Conservation (phyloP, 805 yeast species). For the Gaillardinia entomophila region DNA sequence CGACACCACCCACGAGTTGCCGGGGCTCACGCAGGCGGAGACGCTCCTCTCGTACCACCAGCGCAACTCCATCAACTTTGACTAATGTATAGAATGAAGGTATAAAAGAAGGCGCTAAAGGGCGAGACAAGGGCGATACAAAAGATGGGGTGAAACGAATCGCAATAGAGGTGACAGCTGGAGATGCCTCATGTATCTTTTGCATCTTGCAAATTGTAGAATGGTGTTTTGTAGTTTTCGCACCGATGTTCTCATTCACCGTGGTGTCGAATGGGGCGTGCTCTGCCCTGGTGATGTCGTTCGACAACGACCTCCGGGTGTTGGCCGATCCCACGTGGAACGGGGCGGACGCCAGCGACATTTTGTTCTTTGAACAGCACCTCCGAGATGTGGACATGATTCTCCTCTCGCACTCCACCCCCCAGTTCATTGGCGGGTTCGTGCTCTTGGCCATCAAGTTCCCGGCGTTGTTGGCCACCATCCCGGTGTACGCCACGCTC, state of each 20-base stretch:
- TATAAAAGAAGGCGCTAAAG: no score
- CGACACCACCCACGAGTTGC: conserved; percentile 41
- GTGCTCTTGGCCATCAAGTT: conserved; percentile 56
- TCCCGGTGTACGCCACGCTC: conserved; percentile 82
- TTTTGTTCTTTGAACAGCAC: conserved; percentile 27
- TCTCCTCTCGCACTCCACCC: conserved; percentile 81
- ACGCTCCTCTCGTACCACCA: conserved; percentile 39
- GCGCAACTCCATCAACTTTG: conserved; percentile 32
- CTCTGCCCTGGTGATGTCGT: conserved; percentile 47
- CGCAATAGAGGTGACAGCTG: no score
- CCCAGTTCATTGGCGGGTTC: conserved; percentile 75
- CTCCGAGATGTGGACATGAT: conserved; percentile 54
- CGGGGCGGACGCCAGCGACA: conserved; percentile 36
- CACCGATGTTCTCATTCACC: conserved; percentile 38
- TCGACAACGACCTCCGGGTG: conserved; percentile 50
- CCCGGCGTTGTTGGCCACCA: conserved; percentile 48
- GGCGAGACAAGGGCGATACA: no score
- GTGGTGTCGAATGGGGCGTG: conserved; percentile 21
- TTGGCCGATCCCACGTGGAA: conserved; percentile 77
- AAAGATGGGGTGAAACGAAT: no score
- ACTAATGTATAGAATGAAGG: conserved; percentile 3
- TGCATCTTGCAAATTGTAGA: no score
- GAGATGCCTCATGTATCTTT: no score
- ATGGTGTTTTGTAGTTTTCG: no score
- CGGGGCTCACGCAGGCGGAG: conserved; percentile 47